phyloP scores from a whole-genome alignment of 192 early-diverging fungal species.

The Podila verticillata region DNA sequence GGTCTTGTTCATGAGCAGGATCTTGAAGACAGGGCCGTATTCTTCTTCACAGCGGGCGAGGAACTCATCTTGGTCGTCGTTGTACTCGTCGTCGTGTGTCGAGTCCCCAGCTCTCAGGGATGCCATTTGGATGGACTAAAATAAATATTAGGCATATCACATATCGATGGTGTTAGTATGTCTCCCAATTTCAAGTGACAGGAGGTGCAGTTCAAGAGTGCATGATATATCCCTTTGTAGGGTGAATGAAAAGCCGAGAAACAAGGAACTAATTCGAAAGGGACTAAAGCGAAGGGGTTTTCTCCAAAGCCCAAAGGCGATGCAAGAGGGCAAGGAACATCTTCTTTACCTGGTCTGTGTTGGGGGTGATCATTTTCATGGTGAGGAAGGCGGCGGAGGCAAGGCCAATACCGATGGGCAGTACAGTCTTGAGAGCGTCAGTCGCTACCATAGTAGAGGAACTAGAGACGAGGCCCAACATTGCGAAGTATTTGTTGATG shows the following conservation, averaged over 20 bases:
- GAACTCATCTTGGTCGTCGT: slow-evolving; percentile 17
- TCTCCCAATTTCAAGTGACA: neutral
- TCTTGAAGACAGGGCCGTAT: slow-evolving; percentile 25
- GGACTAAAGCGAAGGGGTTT: neutral
- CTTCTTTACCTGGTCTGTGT: neutral
- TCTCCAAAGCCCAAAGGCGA: neutral
- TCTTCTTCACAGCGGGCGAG: slow-evolving; percentile 5
- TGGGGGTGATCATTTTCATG: neutral
- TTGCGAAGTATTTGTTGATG: neutral
- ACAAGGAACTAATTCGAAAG: too few relatives aligned
- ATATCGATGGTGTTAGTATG: neutral
- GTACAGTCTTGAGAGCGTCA: slow-evolving; percentile 15
- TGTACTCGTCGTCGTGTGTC: slow-evolving; percentile 25
- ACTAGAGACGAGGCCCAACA: slow-evolving; percentile 28
- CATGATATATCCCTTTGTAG: neutral
- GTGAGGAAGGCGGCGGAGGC: slow-evolving; percentile 36
- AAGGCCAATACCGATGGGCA: slow-evolving; percentile 39
- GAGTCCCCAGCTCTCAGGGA: slow-evolving; percentile 21
- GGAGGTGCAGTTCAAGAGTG: neutral
- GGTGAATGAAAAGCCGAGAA: too few relatives aligned
- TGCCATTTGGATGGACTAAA: slow-evolving; percentile 23
- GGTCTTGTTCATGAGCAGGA: neutral
- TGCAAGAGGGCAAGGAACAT: neutral
- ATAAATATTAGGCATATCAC: neutral
- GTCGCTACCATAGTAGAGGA: slow-evolving; percentile 6